Percentiles rank a stretch among this genome's conserved stretches.
Evolutionary conservation across 2,329 filamentous ascomycete genomes (phyloP).

Genomic region (Apiospora koreana): DNA sequence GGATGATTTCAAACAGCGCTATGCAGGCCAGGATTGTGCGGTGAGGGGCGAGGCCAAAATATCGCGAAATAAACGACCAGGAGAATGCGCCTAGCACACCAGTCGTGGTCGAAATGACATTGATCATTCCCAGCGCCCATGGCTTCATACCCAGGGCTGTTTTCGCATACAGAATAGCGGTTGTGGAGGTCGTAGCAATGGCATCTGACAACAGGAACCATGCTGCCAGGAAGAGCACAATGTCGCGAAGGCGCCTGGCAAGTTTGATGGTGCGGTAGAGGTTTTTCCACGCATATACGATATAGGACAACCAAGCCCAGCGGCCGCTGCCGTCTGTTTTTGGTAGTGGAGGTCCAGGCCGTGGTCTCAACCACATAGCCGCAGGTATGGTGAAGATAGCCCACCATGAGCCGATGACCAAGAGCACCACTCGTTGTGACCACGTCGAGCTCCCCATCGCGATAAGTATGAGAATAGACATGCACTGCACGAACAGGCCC

Average conservation of each 20-base stretch:
- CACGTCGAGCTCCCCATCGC: conserved; percentile 76
- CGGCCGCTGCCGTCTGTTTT: conserved; percentile 39
- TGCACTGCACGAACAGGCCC: conserved; percentile 79
- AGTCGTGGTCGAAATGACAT: conserved; percentile 82
- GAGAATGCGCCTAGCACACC: conserved; percentile 87
- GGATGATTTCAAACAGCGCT: conserved; percentile 86
- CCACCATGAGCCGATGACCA: conserved; percentile 92
- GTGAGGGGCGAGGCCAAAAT: conserved; percentile 70
- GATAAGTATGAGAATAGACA: conserved; percentile 77
- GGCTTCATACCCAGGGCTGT: conserved; percentile 88
- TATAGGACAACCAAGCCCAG: conserved; percentile 66
- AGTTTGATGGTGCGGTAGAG: conserved; percentile 78
- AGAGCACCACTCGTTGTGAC: conserved; percentile 83
- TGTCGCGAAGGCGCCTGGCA: conserved; percentile 71
- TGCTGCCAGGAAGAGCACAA: conserved; percentile 76
- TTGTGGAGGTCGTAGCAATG: conserved; percentile 91
- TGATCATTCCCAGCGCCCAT: conserved; percentile 86
- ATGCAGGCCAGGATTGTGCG: conserved; percentile 95
- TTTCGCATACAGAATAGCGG: conserved; percentile 94
- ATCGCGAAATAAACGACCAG: conserved; percentile 78
- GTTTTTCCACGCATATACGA: conserved; percentile 82
- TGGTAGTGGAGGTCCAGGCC: conserved; percentile 81
- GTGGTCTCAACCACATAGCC: conserved; percentile 81
- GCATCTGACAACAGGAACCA: conserved; percentile 97
- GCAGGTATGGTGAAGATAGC: conserved; percentile 86